A percentile compares a stretch with the other conserved stretches of the same genome.
Evolutionary conservation across 2,329 filamentous ascomycete genomes (phyloP).

Genomic region (Aotearoamyces nothofagi): DNA sequence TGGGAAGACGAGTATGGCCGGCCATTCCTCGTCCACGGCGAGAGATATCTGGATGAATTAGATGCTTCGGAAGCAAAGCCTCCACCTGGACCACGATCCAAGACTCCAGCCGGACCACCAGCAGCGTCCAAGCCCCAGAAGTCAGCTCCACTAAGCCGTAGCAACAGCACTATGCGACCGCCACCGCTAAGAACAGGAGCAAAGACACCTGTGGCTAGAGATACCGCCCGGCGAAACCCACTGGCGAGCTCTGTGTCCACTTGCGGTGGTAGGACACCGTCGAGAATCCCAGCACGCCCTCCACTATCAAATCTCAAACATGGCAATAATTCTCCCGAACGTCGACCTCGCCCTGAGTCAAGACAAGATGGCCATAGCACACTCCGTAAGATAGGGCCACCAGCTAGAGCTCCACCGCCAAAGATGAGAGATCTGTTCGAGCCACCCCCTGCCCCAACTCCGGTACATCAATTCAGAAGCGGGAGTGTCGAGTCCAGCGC

Average conservation of each 20-base stretch:
- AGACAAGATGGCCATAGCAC: constrained; percentile 20
- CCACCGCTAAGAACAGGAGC: constrained; percentile 16
- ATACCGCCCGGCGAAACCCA: constrained; percentile 16
- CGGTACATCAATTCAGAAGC: constrained; percentile 35
- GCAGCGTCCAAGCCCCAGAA: constrained; percentile 25
- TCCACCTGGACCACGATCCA: constrained; percentile 49
- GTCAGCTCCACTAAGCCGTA: constrained; percentile 12
- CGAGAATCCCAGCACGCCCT: constrained; percentile 53
- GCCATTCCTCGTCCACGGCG: constrained; percentile 84
- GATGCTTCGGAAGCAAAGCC: constrained; percentile 45
- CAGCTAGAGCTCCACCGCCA: constrained; percentile 58
- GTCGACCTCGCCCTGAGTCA: constrained; percentile 23
- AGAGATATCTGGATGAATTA: constrained; percentile 79
- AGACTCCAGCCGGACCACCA: constrained; percentile 55
- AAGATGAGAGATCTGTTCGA: constrained; percentile 77
- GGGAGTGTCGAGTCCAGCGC: constrained; percentile 32
- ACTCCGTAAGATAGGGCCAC: constrained; percentile 30
- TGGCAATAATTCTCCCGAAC: constrained; percentile 70
- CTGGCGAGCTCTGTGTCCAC: constrained; percentile 10
- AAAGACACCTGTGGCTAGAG: constrained; percentile 39
- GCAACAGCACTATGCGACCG: constrained; percentile 13
- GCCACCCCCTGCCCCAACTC: constrained; percentile 31
- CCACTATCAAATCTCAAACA: constrained; percentile 55
- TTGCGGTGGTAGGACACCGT: constrained; percentile 34
- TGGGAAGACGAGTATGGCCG: constrained; percentile 94